Evolutionary conservation across 139 green algal genomes (phyloP).

Genomic region (Chlamydomonas incerta): DNA sequence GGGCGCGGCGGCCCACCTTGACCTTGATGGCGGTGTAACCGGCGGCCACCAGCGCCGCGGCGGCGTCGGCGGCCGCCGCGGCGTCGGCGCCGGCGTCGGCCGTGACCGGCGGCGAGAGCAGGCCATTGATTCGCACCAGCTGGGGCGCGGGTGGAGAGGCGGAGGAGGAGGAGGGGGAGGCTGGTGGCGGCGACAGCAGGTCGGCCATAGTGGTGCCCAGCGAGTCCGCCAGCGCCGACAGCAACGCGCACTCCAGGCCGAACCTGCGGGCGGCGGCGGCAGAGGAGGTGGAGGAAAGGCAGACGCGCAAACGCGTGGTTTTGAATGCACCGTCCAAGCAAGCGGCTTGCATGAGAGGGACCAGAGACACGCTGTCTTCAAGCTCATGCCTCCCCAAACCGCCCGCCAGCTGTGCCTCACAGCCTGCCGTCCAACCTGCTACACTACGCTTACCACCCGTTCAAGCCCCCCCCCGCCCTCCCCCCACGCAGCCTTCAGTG

Average conservation of each 20-base stretch:
- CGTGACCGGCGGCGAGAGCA: conserved; percentile 42
- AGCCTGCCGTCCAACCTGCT: no score
- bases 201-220: conserved; percentile 21
- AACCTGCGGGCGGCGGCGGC: conserved; percentile 40
- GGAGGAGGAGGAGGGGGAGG: background rate
- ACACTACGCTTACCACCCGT: no score
- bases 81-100: background rate
- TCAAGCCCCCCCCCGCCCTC: no score
- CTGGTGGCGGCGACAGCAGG: conserved; percentile 15
- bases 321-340: no score
- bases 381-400: no score
- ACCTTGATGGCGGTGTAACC: conserved; percentile 86
- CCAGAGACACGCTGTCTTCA: no score
- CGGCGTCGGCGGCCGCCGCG: conserved; percentile 32
- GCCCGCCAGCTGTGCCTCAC: no score
- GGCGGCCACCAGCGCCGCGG: conserved; percentile 44
- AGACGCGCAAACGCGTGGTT: no score
- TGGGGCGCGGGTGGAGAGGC: background rate
- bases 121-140: conserved; percentile 47
- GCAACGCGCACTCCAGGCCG: conserved; percentile 83
- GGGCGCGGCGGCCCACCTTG: conserved; percentile 79
- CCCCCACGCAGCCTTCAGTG: no score
- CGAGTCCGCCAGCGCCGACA: conserved; percentile 71
- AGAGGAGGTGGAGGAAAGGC: background rate
- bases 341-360: no score